phyloP scores from a whole-genome alignment of 2,329 filamentous ascomycete species.

The Ascochyta rabiei region DNA sequence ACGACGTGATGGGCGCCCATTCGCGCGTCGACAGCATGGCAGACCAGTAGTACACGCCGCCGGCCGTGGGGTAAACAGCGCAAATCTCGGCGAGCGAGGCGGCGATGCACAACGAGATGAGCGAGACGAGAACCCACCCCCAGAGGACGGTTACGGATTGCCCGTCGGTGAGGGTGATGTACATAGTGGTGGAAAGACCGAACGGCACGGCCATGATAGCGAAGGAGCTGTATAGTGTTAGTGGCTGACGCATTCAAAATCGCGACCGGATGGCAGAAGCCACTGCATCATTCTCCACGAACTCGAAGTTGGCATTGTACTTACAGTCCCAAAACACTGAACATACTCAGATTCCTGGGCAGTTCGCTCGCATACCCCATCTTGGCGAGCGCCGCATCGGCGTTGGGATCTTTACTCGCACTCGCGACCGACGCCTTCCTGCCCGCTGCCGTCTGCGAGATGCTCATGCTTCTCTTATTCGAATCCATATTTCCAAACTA shows the following conservation, averaged over 20 bases:
- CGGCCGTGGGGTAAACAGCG: conserved; percentile 75
- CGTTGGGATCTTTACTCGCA: conserved; percentile 48
- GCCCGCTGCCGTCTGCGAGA: conserved; percentile 11
- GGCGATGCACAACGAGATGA: conserved; percentile 71
- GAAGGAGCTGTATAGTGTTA: conserved; percentile 59
- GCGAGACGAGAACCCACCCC: conserved; percentile 71
- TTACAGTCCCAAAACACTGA: conserved; percentile 69
- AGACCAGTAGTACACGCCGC: conserved; percentile 75
- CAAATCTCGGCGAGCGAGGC: conserved; percentile 77
- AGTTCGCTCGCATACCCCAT: conserved; percentile 73
- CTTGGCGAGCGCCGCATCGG: conserved; percentile 66
- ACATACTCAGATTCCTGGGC: conserved; percentile 70
- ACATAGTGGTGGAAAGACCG: conserved; percentile 70
- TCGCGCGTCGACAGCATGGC: conserved; percentile 70
- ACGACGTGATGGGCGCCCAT: conserved; percentile 71
- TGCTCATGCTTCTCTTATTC: conserved; percentile 8
- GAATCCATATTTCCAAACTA: conserved; percentile 2
- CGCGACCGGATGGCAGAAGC: no score
- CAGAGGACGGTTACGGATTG: conserved; percentile 72
- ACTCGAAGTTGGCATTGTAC: conserved; percentile 23
- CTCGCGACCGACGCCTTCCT: conserved; percentile 22
- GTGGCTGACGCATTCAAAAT: not conserved
- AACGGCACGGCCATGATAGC: conserved; percentile 77
- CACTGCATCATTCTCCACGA: no score
- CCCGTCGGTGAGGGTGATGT: conserved; percentile 71